Conservation (phyloP, 345 rosid species). For the Kernera saxatilis region DNA sequence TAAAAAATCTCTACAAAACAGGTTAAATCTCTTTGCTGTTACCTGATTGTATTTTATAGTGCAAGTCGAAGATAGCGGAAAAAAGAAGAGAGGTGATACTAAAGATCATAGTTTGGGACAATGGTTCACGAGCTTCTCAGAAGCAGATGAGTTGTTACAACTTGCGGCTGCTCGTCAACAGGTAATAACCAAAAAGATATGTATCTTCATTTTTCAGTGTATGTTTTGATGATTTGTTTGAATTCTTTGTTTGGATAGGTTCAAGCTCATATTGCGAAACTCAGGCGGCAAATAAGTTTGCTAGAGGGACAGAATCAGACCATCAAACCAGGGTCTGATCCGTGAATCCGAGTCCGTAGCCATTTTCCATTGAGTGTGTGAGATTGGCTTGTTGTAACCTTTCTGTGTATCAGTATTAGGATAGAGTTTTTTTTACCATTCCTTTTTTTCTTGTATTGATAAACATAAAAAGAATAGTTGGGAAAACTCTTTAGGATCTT, state of each 20-base stretch:
- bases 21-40: too few species aligned
- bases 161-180: slow-evolving; percentile 74
- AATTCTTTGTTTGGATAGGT: slow-evolving; percentile 38
- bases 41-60: slow-evolving; percentile 17
- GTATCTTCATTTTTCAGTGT: not conserved
- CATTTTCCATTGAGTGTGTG: not conserved
- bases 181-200: slow-evolving; percentile 27
- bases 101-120: slow-evolving; percentile 54
- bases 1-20: not conserved
- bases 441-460: not conserved
- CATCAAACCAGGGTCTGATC: slow-evolving; percentile 48
- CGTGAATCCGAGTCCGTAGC: slow-evolving; percentile 31
- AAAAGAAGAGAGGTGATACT: slow-evolving; percentile 53
- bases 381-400: slow-evolving; percentile 7
- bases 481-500: not conserved
- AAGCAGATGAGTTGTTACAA: slow-evolving; percentile 64
- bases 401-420: not conserved
- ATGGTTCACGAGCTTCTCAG: slow-evolving; percentile 62
- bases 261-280: slow-evolving; percentile 69
- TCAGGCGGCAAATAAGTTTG: slow-evolving; percentile 54
- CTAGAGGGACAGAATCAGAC: slow-evolving; percentile 68
- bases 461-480: not conserved
- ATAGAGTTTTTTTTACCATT: not conserved
- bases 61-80: slow-evolving; percentile 38
- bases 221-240: slow-evolving; percentile 5